These are phyloP conservation scores for Endoconidiophora laricicola DNA, from an alignment of 2,329 filamentous ascomycete species.

Conservation along the genomic window DNA sequence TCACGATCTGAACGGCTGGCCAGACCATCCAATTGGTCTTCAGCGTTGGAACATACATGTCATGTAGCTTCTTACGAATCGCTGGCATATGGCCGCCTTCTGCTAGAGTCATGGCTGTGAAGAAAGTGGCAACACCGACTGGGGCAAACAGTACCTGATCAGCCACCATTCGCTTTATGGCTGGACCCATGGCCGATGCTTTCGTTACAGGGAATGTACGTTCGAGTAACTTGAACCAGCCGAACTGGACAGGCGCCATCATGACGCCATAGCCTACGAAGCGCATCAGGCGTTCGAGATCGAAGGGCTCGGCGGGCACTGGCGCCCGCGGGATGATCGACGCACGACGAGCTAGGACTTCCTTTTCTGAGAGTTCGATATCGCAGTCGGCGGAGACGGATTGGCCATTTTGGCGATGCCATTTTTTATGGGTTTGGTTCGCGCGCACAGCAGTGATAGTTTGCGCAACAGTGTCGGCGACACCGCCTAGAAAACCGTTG, in stretches of 20 bases:
- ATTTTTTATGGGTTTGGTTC: slow-evolving; percentile 27
- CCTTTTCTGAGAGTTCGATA: slow-evolving; percentile 61
- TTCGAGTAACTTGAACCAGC: slow-evolving; percentile 83
- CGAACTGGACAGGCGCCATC: slow-evolving; percentile 90
- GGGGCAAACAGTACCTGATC: slow-evolving; percentile 92
- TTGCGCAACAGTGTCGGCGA: slow-evolving; percentile 93
- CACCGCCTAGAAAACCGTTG: slow-evolving; percentile 85
- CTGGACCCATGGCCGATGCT: slow-evolving; percentile 53
- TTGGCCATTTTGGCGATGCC: slow-evolving; percentile 63
- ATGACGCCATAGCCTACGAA: slow-evolving; percentile 97
- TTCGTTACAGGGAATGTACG: slow-evolving; percentile 72
- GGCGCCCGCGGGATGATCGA: slow-evolving; percentile 40
- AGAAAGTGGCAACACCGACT: slow-evolving; percentile 67
- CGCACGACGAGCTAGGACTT: slow-evolving; percentile 47
- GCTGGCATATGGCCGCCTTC: slow-evolving; percentile 78
- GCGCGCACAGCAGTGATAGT: slow-evolving; percentile 70
- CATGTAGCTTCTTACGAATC: slow-evolving; percentile 68
- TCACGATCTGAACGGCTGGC: slow-evolving; percentile 91
- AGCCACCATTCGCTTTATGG: slow-evolving; percentile 76
- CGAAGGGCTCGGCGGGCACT: slow-evolving; percentile 43
- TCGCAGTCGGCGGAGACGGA: background rate
- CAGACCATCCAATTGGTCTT: slow-evolving; percentile 94
- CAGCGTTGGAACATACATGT: slow-evolving; percentile 84
- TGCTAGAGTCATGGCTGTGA: slow-evolving; percentile 88
- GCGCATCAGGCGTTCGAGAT: slow-evolving; percentile 82